Evolutionary conservation across 768 basidiomycete species (phyloP).

Genomic region (Kwoniella sp.): DNA sequence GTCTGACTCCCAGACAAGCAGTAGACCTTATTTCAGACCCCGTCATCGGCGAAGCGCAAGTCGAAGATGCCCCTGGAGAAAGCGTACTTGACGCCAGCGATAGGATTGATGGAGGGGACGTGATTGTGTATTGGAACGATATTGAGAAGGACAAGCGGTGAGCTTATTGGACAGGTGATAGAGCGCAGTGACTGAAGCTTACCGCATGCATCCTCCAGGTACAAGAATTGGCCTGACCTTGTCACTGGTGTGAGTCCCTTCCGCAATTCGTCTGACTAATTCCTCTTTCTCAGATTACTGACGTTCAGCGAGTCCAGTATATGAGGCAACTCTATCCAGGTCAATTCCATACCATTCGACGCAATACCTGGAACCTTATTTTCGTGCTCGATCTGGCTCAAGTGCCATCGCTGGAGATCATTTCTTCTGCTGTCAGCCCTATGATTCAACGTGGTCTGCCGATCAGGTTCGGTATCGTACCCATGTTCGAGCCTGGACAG

Average conservation of each 20-base stretch:
- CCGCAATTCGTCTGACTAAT: neutral
- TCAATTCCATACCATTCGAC: constrained; percentile 70
- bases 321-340: constrained; percentile 79
- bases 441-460: constrained; percentile 76
- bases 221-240: constrained; percentile 42
- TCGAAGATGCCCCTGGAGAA: constrained; percentile 63
- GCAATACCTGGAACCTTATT: constrained; percentile 82
- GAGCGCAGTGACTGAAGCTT: neutral
- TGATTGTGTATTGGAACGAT: constrained; percentile 88
- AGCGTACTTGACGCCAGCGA: constrained; percentile 92
- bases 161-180: neutral
- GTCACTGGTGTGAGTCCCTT: constrained; percentile 31
- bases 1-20: constrained; percentile 67
- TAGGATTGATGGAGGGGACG: constrained; percentile 71
- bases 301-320: constrained; percentile 59
- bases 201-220: constrained; percentile 51
- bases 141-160: constrained; percentile 73
- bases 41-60: constrained; percentile 62
- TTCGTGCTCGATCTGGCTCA: constrained; percentile 79
- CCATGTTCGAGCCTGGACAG: constrained; percentile 62
- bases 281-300: constrained; percentile 1
- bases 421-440: constrained; percentile 67
- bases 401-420: constrained; percentile 64
- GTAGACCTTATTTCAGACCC: constrained; percentile 74
- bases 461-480: constrained; percentile 83